These are phyloP conservation scores for Arctostaphylos glauca DNA, from an alignment of 148 eudicot species.

Conservation along the genomic window DNA sequence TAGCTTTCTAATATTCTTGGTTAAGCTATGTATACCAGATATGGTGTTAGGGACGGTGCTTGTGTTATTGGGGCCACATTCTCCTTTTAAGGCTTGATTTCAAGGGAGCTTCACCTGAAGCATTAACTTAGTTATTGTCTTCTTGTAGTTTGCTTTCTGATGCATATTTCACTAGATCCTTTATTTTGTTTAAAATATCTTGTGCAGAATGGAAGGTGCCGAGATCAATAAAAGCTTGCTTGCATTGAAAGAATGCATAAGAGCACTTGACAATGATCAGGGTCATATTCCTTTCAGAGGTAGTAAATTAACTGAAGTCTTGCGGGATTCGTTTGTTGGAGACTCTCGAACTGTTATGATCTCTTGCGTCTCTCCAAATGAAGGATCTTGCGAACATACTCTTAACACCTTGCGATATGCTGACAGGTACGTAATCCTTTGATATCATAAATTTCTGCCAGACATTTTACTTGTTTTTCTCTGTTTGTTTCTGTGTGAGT, in stretches of 20 bases:
- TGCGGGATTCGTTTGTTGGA: conserved; percentile 98
- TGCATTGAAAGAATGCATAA: conserved; percentile 95
- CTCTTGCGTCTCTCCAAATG: conserved; percentile 94
- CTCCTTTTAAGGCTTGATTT: background rate
- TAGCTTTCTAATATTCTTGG: too few species aligned
- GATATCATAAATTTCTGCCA: background rate
- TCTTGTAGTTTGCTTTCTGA: background rate
- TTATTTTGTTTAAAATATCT: background rate
- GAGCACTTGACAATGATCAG: conserved; percentile 98
- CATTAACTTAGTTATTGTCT: background rate
- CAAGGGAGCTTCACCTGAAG: background rate
- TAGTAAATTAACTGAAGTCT: conserved; percentile 95
- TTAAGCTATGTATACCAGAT: background rate
- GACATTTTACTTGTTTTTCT: too few species aligned
- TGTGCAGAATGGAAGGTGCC: conserved; percentile 93
- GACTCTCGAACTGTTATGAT: conserved; percentile 97
- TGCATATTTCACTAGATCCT: too few species aligned
- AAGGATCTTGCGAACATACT: conserved; percentile 97
- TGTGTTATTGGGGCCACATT: background rate
- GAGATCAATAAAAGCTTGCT: conserved; percentile 99
- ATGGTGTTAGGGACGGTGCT: background rate
- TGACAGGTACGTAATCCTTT: conserved; percentile 58
- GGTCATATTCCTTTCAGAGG: conserved; percentile 97
- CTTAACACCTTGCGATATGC: conserved; percentile 97
- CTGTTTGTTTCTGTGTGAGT: background rate